Evolutionary conservation across 352 stramenopile genomes (phyloP).

Genomic region (Globisporangium okanoganense): DNA sequence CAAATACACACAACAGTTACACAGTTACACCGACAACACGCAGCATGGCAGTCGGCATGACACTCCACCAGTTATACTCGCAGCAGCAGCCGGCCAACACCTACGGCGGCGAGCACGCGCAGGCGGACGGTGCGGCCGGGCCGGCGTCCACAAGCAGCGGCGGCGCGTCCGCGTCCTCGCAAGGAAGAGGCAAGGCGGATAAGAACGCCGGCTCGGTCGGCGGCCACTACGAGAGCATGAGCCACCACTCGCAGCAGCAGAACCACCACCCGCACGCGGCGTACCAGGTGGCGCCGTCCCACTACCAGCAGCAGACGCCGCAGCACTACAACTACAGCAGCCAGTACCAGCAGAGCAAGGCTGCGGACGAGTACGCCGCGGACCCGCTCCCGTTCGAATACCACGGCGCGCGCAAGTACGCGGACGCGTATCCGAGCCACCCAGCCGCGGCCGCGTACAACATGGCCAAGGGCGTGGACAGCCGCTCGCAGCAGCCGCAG

Average conservation of each 20-base stretch:
- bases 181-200: background rate
- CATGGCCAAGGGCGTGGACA: constrained; percentile 9
- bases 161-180: background rate
- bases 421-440: constrained; percentile 25
- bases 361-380: constrained; percentile 63
- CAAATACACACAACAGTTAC: background rate
- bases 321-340: constrained; percentile 15
- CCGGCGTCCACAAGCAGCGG: background rate
- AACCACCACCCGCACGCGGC: constrained; percentile 14
- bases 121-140: constrained; percentile 7
- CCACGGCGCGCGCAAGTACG: constrained; percentile 46
- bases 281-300: constrained; percentile 23
- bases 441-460: background rate
- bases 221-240: constrained; percentile 10
- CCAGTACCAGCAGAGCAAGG: constrained; percentile 14
- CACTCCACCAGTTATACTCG: constrained; percentile 69
- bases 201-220: constrained; percentile 7
- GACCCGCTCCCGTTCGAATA: constrained; percentile 83
- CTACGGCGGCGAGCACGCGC: constrained; percentile 22
- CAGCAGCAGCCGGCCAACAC: constrained; percentile 15
- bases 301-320: constrained; percentile 23
- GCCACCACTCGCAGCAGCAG: constrained; percentile 14
- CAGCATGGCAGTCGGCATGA: constrained; percentile 63
- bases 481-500: constrained; percentile 7
- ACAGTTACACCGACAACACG: background rate